These are phyloP conservation scores for Cytidiella melzeri DNA, from an alignment of 768 basidiomycete genomes.

Conservation along the genomic window DNA sequence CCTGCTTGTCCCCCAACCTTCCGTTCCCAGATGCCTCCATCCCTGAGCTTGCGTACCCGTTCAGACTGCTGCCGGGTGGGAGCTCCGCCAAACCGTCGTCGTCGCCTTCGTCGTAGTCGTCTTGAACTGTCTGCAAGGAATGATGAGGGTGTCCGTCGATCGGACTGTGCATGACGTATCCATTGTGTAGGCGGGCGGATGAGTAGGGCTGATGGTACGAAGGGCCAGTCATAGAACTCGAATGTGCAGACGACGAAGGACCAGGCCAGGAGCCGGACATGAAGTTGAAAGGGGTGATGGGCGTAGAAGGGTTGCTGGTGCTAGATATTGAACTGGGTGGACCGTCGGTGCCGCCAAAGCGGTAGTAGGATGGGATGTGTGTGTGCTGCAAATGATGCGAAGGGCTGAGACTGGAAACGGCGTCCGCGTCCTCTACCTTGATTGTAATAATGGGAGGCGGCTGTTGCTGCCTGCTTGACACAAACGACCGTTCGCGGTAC, in stretches of 20 bases:
- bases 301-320: constrained; percentile 12
- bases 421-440: constrained; percentile 14
- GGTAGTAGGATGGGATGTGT: constrained; percentile 6
- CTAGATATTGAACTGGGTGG: constrained; percentile 13
- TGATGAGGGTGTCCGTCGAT: constrained; percentile 12
- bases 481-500: constrained; percentile 10
- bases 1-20: constrained; percentile 36
- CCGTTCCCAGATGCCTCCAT: constrained; percentile 14
- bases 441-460: constrained; percentile 6
- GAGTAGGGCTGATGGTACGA: constrained; percentile 15
- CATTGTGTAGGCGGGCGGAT: constrained; percentile 13
- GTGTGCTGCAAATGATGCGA: constrained; percentile 5
- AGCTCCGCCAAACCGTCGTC: constrained; percentile 47
- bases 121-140: constrained; percentile 18
- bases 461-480: constrained; percentile 2
- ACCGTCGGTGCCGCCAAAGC: constrained; percentile 6
- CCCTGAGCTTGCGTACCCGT: constrained; percentile 14
- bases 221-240: constrained; percentile 16
- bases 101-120: constrained; percentile 59
- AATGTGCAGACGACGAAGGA: constrained; percentile 8
- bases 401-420: constrained; percentile 8
- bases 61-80: constrained; percentile 22
- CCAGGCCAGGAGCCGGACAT: constrained; percentile 17
- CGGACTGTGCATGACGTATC: constrained; percentile 12
- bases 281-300: constrained; percentile 22